Conservation (phyloP, 495 filamentous ascomycete species). For the Chaetomium tenue region DNA sequence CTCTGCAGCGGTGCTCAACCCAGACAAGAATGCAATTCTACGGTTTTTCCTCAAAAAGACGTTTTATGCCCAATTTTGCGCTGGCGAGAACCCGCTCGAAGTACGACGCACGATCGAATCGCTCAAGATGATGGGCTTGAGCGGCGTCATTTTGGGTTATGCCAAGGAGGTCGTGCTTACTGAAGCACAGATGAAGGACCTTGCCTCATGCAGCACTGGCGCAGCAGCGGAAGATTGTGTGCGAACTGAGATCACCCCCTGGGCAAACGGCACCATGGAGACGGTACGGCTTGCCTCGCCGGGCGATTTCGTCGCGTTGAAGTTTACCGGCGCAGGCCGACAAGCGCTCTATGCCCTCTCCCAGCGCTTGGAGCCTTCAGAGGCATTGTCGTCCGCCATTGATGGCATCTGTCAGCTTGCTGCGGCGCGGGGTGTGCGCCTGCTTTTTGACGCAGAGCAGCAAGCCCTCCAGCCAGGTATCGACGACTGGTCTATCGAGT, state of each 20-base stretch:
- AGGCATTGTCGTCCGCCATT: constrained; percentile 66
- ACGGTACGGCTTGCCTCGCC: constrained; percentile 70
- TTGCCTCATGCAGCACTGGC: constrained; percentile 35
- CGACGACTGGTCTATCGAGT: constrained; percentile 76
- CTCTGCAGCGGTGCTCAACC: constrained; percentile 56
- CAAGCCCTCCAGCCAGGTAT: constrained; percentile 76
- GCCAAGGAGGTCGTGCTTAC: constrained; percentile 68
- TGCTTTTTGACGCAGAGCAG: constrained; percentile 93
- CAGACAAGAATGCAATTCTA: constrained; percentile 57
- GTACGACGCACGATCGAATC: constrained; percentile 57
- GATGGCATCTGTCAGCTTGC: constrained; percentile 75
- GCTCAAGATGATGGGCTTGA: constrained; percentile 66
- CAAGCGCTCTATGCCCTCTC: constrained; percentile 66
- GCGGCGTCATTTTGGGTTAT: constrained; percentile 75
- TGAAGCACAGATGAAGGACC: constrained; percentile 46
- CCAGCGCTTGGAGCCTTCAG: constrained; percentile 55
- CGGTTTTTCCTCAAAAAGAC: constrained; percentile 65
- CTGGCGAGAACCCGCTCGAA: constrained; percentile 64
- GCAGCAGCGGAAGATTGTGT: constrained; percentile 46
- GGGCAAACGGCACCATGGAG: constrained; percentile 71
- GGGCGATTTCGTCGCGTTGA: constrained; percentile 85
- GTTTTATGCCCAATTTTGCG: constrained; percentile 84
- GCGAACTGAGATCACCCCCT: constrained; percentile 63
- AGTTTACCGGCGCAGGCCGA: constrained; percentile 90
- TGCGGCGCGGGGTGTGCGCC: constrained; percentile 61